Evolutionary conservation across 2,329 filamentous ascomycete species (phyloP), one percentile per base, ranked within the genome.

Genomic region (Spiromastix sp.): DNA sequence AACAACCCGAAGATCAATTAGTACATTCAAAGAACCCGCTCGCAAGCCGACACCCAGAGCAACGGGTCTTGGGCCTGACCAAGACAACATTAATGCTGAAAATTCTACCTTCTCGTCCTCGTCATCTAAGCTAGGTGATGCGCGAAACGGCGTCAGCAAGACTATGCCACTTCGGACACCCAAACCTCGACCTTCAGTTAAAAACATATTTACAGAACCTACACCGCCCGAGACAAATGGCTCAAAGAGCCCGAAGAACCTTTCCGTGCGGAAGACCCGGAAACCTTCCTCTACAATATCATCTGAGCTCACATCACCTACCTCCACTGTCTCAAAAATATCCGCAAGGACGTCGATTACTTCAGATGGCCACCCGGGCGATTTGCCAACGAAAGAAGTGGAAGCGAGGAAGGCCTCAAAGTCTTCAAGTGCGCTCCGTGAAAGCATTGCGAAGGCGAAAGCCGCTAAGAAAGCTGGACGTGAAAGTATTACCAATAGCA

Each of bases 391-490:
- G 3, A 35, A 27, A 20, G 52, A 55, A 29, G 34, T 34, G 15
- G 60, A 64, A 38, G 50, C 57, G 10, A 54, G 58, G 22, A 71
- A 65, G 39, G 56, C 57, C 1, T 60, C 65, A 4, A 91, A 83
- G 48, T 86, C 86, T 0, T 95, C 89, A 0, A 67, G 73, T 11
- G 79, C 86, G 1, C 63, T 98, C 10, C 77, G 91, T 21, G 85
- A 95, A 34, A 87, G 91, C 36, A 95, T 96, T 43, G 85, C 87
- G 24, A 89, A 87, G 48, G 89, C 91, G 1, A 93, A 89, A 53
- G 86, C 86, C 2, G 83, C 85, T 2, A 81, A 76, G 38, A 73
- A 77, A 42, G 77, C 73, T 8, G 55, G 57, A 4, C 52, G 43
- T 34, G 50, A 51, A 37, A 60, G 51, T 40, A 52, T 44, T 13